These are phyloP conservation scores for Purpureocillium takamizusanense DNA, from an alignment of 2,329 filamentous ascomycete genomes.

Conservation along the genomic window DNA sequence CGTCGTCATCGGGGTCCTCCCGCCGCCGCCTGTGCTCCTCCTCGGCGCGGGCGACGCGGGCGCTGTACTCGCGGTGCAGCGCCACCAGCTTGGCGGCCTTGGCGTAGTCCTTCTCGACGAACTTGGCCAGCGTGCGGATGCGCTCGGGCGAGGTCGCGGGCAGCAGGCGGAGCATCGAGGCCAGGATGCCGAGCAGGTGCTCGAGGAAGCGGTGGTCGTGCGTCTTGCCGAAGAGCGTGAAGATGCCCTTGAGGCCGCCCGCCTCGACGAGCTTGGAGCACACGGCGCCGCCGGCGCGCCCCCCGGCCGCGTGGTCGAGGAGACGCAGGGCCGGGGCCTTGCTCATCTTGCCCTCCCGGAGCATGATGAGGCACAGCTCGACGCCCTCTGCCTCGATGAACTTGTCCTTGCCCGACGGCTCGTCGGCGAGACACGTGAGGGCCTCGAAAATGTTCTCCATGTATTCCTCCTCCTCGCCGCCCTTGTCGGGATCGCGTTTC, in stretches of 20 bases:
- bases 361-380: constrained; percentile 85
- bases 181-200: constrained; percentile 78
- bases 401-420: constrained; percentile 63
- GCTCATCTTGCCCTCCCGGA: constrained; percentile 79
- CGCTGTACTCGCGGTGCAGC: constrained; percentile 62
- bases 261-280: constrained; percentile 74
- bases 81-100: constrained; percentile 68
- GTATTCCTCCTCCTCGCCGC: constrained; percentile 86
- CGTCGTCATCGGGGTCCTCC: no score
- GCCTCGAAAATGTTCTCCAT: constrained; percentile 90
- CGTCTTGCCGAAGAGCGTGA: constrained; percentile 82
- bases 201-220: constrained; percentile 61
- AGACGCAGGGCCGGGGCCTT: constrained; percentile 70
- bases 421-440: constrained; percentile 71
- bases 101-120: constrained; percentile 88
- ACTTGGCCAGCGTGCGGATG: constrained; percentile 84
- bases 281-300: constrained; percentile 42
- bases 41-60: constrained; percentile 44
- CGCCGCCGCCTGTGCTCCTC: constrained; percentile 41
- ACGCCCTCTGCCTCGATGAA: constrained; percentile 87
- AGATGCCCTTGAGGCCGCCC: constrained; percentile 75
- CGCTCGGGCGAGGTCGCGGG: constrained; percentile 69
- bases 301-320: constrained; percentile 68
- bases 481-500: constrained; percentile 74
- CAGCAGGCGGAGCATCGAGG: constrained; percentile 69